Evolutionary conservation across 2,329 filamentous ascomycete genomes (phyloP).

Genomic region (Zymoseptoria crescenta): DNA sequence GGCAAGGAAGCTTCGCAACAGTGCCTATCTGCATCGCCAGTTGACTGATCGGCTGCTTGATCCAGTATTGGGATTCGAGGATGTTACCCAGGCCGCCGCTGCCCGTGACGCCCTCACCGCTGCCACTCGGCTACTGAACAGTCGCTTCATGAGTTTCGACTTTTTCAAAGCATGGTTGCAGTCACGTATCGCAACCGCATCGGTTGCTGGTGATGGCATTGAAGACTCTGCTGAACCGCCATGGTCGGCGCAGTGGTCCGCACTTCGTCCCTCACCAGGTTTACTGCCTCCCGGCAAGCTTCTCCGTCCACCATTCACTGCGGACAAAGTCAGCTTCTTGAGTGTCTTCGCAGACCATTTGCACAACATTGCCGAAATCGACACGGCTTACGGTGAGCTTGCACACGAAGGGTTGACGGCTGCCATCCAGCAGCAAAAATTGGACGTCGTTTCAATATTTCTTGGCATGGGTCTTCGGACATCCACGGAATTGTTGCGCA

Average conservation of each 20-base stretch:
- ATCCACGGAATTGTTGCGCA: conserved; percentile 22
- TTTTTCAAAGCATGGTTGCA: conserved; percentile 26
- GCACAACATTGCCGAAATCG: conserved; percentile 5
- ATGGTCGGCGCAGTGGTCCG: conserved; percentile 10
- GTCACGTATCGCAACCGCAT: neutral
- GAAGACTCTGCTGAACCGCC: neutral
- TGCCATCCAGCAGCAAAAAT: conserved; percentile 20
- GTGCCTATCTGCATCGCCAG: conserved; percentile 22
- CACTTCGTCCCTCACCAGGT: conserved; percentile 12
- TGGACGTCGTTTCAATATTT: conserved; percentile 18
- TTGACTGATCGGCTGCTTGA: conserved; percentile 21
- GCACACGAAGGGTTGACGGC: conserved; percentile 23
- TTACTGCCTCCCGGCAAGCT: conserved; percentile 21
- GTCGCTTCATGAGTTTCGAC: conserved; percentile 29
- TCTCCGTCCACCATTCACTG: conserved; percentile 9
- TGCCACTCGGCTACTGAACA: conserved; percentile 25
- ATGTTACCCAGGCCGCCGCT: conserved; percentile 1
- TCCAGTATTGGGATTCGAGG: conserved; percentile 10
- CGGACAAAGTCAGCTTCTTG: conserved; percentile 10
- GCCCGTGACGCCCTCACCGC: conserved; percentile 10
- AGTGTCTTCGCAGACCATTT: conserved; percentile 6
- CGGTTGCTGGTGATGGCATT: neutral
- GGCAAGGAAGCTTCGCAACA: conserved; percentile 23
- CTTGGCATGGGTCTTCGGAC: conserved; percentile 18
- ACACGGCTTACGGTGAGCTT: conserved; percentile 21